Conservation (phyloP, 768 basidiomycete genomes). For the Glaciozyma antarctica region DNA sequence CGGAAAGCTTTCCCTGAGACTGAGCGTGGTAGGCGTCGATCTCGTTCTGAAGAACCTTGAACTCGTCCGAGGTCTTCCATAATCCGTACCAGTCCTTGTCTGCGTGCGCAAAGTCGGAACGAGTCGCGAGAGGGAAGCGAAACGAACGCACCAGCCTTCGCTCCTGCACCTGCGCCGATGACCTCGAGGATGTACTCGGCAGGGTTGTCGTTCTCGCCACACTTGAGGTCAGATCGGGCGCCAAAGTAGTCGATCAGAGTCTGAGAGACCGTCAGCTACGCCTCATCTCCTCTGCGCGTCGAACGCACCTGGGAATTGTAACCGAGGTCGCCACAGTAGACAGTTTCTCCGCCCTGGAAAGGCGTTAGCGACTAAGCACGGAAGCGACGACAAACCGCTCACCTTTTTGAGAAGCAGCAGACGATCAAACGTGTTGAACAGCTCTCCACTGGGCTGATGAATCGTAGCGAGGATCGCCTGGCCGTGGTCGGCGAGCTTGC, state of each 20-base stretch:
- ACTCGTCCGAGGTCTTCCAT: slow-evolving; percentile 68
- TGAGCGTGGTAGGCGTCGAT: slow-evolving; percentile 50
- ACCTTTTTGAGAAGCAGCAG: slow-evolving; percentile 47
- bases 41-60: slow-evolving; percentile 41
- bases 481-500: slow-evolving; percentile 64
- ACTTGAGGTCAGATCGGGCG: slow-evolving; percentile 53
- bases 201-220: slow-evolving; percentile 55
- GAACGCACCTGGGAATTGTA: slow-evolving; percentile 46
- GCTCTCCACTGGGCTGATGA: slow-evolving; percentile 45
- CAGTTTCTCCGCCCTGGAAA: slow-evolving; percentile 69
- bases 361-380: slow-evolving; percentile 64
- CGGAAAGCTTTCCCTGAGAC: slow-evolving; percentile 12
- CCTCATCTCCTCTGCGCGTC: too few relatives aligned
- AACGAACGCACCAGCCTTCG: slow-evolving; percentile 28
- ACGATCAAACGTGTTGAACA: slow-evolving; percentile 74
- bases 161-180: slow-evolving; percentile 54
- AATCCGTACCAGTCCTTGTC: slow-evolving; percentile 77
- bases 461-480: slow-evolving; percentile 62
- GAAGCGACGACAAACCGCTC: slow-evolving; percentile 52
- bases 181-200: slow-evolving; percentile 57
- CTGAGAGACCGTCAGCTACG: too few relatives aligned
- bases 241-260: slow-evolving; percentile 47
- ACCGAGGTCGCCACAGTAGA: slow-evolving; percentile 58
- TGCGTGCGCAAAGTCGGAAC: too few relatives aligned
- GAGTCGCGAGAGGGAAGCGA: neutral